phyloP scores from a whole-genome alignment of 306 rosid species.

The Crataegus laevigata region DNA sequence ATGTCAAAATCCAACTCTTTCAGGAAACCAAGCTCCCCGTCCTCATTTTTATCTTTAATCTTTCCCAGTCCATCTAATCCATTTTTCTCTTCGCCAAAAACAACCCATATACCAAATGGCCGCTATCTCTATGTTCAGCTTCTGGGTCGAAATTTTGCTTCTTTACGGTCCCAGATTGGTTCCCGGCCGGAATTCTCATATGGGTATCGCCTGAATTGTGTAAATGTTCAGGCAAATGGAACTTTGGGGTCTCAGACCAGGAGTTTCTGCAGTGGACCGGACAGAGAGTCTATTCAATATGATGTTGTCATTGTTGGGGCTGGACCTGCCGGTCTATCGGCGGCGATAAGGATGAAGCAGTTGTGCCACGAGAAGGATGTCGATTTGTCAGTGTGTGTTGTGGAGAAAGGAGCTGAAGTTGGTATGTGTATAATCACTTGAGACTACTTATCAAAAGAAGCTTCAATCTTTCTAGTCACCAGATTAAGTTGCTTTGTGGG shows the following conservation, averaged over 20 bases:
- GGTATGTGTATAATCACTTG: conserved; percentile 33
- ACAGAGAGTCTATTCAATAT: conserved; percentile 63
- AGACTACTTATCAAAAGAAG: neutral
- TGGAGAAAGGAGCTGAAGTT: conserved; percentile 89
- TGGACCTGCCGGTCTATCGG: conserved; percentile 92
- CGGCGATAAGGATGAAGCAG: conserved; percentile 81
- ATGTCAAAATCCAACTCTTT: conserved; percentile 28
- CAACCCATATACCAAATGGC: neutral
- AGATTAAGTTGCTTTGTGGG: neutral
- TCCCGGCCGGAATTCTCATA: conserved; percentile 7
- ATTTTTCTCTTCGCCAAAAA: neutral
- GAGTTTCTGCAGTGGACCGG: conserved; percentile 40
- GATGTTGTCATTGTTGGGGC: conserved; percentile 97
- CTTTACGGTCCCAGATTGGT: conserved; percentile 2
- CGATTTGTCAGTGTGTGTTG: conserved; percentile 78
- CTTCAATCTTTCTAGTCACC: neutral
- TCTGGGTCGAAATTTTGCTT: conserved; percentile 12
- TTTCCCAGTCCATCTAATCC: neutral
- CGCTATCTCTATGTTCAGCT: conserved; percentile 7
- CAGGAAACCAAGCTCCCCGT: neutral
- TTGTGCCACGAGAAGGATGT: conserved; percentile 49
- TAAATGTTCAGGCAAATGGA: neutral
- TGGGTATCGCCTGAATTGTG: conserved; percentile 13
- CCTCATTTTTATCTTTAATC: neutral
- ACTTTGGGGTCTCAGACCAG: conserved; percentile 10